Conservation (phyloP, 495 filamentous ascomycete genomes). For the Staphylotrichum longicolle region DNA sequence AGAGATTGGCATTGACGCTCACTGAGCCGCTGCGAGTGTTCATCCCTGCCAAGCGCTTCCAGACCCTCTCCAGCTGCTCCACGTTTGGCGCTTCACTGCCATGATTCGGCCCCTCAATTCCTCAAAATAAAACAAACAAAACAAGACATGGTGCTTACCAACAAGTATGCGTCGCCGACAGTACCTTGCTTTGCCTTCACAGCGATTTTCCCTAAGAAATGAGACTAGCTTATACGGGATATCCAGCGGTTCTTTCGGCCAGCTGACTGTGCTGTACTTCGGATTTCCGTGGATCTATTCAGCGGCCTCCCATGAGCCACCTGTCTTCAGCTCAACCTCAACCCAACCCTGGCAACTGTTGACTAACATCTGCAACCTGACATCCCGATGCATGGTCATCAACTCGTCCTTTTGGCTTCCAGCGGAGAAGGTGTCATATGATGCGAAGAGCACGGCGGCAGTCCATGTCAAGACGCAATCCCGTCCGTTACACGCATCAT, state of each 20-base stretch:
- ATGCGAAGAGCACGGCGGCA: neutral
- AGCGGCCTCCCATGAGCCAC: neutral
- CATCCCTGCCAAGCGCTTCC: slow-evolving; percentile 28
- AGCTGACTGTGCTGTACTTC: neutral
- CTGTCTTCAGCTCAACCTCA: neutral
- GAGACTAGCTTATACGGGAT: neutral
- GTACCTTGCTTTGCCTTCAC: too few species aligned
- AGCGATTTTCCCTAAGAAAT: neutral
- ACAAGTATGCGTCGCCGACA: too few species aligned
- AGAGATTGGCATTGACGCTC: slow-evolving; percentile 21
- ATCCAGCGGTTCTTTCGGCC: neutral
- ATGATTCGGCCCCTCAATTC: slow-evolving; percentile 14
- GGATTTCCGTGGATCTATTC: neutral
- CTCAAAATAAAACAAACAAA: slow-evolving; percentile 14
- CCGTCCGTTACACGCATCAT: too few species aligned
- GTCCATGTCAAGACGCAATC: too few species aligned
- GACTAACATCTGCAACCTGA: neutral
- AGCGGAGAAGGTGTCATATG: neutral
- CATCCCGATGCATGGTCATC: neutral
- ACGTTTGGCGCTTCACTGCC: slow-evolving; percentile 16
- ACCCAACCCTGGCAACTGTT: neutral
- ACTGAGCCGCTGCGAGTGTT: slow-evolving; percentile 16
- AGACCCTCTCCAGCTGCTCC: slow-evolving; percentile 13
- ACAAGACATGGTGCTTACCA: neutral
- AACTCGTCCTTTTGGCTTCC: too few species aligned